phyloP scores from a whole-genome alignment of 78 protist genomes.

The Dictyostelium firmibasis region DNA sequence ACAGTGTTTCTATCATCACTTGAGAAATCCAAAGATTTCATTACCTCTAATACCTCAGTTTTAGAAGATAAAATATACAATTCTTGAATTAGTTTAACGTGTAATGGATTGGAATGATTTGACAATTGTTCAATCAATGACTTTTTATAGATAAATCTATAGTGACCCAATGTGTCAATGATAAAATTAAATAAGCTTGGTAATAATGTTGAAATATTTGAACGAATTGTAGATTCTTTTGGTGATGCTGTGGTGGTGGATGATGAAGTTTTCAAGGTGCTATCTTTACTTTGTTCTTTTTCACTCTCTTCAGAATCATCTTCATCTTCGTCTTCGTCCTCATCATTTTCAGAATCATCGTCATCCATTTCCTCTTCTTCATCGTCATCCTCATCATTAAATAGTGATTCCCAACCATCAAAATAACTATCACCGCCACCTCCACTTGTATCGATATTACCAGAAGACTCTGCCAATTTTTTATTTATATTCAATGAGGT shows the following conservation, averaged over 20 bases:
- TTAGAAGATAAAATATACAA: not conserved
- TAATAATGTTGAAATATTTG: not conserved
- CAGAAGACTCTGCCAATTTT: not conserved
- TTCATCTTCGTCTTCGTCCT: not conserved
- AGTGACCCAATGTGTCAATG: not conserved
- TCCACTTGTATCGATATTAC: not conserved
- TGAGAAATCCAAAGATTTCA: constrained; percentile 20
- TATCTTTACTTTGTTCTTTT: not conserved
- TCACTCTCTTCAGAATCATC: not conserved
- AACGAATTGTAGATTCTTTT: constrained; percentile 1
- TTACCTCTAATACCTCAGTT: constrained; percentile 9
- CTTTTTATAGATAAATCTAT: not conserved
- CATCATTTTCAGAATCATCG: not conserved
- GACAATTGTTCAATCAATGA: not conserved
- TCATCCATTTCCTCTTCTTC: not conserved
- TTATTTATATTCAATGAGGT: not conserved
- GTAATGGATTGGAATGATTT: not conserved
- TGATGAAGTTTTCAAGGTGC: not conserved
- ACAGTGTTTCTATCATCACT: not conserved
- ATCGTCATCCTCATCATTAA: not conserved
- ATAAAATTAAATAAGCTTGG: not conserved
- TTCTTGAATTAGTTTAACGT: constrained; percentile 3
- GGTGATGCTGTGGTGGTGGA: not conserved
- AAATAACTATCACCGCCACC: constrained; percentile 7
- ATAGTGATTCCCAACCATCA: constrained; percentile 45